Base-by-base conservation (phyloP, 371 early-diverging fungal genomes). In the Lichtheimia hyalospora region DNA sequence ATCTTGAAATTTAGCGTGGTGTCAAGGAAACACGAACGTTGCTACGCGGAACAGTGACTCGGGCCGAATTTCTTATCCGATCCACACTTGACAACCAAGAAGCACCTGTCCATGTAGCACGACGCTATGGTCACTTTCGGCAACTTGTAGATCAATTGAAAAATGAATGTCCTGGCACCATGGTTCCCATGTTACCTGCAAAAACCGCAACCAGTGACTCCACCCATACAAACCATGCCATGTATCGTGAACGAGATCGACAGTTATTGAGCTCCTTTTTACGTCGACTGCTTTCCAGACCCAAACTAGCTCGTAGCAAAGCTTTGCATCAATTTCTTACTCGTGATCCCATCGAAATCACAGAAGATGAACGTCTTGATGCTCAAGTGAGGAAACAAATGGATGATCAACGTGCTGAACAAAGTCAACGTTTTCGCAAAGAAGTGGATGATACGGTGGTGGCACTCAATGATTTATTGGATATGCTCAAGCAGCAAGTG, bases 231-330 rank as follows among this genome's bases (percentile, higher is more conserved):
- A 46, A 46, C 10, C 18, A 46, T 21, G 57, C 52, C 41, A 27
- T 71, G 3, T 64, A 69, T 20, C 73, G 82, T 2, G 87, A 87
- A 61, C 79, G 77, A 61, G 85, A 87, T 63, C 79, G 89, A 1
- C 52, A 85, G 57, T 63, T 71, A 42, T 69, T 85, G 16, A 73
- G 84, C 12, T 71, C 79, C 0, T 82, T 75, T 40, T 54, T 86
- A 3, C 78, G 73, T 16, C 67, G 81, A 1, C 58, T 85, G 6
- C 68, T 69, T 54, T 63, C 66, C 7, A 62, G 73, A 1, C 74
- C 74, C 4, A 70, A 75, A 39, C 59, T 86, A 3, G 70, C 73
- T 8, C 53, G 60, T 15, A 72, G 76, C n/a, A 43, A 52, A 1
- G 55, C 66, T 24, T 70, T 86, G 24, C 58, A 55, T 15, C 55